Evolutionary conservation across 495 filamentous ascomycete genomes (phyloP).

Genomic region (Hyaloscypha finlandica): DNA sequence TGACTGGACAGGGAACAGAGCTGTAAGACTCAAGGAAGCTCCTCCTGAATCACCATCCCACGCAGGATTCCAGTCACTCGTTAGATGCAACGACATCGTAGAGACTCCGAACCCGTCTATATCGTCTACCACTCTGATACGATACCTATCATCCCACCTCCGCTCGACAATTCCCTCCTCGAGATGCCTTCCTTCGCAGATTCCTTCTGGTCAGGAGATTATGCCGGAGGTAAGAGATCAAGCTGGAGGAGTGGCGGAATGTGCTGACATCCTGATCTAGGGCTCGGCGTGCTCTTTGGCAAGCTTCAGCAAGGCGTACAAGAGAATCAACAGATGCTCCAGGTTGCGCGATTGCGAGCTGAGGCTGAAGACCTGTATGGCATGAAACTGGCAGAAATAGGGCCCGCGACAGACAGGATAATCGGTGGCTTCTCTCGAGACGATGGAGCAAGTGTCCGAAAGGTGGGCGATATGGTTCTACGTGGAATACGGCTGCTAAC

Average conservation of each 20-base stretch:
- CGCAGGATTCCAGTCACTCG: slow-evolving; percentile 6
- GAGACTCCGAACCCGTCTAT: not conserved
- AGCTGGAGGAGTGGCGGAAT: not conserved
- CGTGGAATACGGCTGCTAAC: slow-evolving; percentile 8
- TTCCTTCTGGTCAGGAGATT: slow-evolving; percentile 89
- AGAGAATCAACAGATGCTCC: slow-evolving; percentile 92
- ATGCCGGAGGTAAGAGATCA: slow-evolving; percentile 35
- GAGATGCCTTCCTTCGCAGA: slow-evolving; percentile 84
- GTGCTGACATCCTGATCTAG: slow-evolving; percentile 40
- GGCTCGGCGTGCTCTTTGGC: slow-evolving; percentile 91
- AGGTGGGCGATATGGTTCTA: slow-evolving; percentile 51
- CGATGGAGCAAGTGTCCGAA: slow-evolving; percentile 93
- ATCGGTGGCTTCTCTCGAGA: slow-evolving; percentile 86
- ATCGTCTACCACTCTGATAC: slow-evolving; percentile 2
- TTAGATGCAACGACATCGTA: not conserved
- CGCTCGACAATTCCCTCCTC: slow-evolving; percentile 8
- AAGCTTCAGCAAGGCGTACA: slow-evolving; percentile 96
- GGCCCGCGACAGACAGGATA: slow-evolving; percentile 78
- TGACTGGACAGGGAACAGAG: slow-evolving; percentile 12
- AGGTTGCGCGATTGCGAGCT: slow-evolving; percentile 89
- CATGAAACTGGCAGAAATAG: slow-evolving; percentile 76
- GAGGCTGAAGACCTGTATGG: slow-evolving; percentile 94
- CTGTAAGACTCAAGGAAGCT: slow-evolving; percentile 6
- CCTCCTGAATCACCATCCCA: slow-evolving; percentile 9
- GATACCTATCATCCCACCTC: slow-evolving; percentile 10